A percentile compares a stretch with the other conserved stretches of the same genome.
Conservation (phyloP, 495 filamentous ascomycete genomes). For the Podospora tetraspora region DNA sequence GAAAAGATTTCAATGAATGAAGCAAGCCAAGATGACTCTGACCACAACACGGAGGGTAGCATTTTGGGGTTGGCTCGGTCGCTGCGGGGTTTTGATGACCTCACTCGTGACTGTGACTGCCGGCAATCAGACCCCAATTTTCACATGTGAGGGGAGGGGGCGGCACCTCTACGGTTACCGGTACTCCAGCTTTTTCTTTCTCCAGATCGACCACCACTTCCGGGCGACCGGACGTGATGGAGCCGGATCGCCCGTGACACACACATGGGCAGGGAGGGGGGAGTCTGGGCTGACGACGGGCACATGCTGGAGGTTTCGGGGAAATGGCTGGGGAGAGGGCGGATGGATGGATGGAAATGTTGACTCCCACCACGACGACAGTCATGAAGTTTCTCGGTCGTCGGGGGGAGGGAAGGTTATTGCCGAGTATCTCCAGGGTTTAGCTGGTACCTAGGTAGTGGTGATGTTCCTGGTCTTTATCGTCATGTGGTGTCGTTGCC, state of each 20-base stretch:
- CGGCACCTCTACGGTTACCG: neutral
- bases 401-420: neutral
- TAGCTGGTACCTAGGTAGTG: neutral
- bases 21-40: conserved; percentile 3
- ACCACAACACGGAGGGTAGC: neutral
- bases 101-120: conserved; percentile 4
- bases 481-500: conserved; percentile 7
- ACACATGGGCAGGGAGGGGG: neutral
- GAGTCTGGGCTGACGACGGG: conserved; percentile 2
- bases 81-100: conserved; percentile 15
- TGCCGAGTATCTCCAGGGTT: conserved; percentile 3
- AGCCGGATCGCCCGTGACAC: neutral
- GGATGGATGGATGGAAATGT: neutral
- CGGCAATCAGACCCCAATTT: neutral
- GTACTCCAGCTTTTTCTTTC: neutral
- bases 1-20: conserved; percentile 6
- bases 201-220: neutral
- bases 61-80: neutral
- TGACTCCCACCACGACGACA: neutral
- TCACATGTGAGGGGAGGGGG: conserved; percentile 11
- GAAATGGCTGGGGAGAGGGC: neutral
- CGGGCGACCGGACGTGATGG: conserved; percentile 1
- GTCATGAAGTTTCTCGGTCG: neutral
- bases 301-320: neutral
- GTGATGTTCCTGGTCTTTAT: conserved; percentile 7